These are phyloP conservation scores for Penicillium ochrochloron DNA, from an alignment of 495 filamentous ascomycete species.

Conservation along the genomic window DNA sequence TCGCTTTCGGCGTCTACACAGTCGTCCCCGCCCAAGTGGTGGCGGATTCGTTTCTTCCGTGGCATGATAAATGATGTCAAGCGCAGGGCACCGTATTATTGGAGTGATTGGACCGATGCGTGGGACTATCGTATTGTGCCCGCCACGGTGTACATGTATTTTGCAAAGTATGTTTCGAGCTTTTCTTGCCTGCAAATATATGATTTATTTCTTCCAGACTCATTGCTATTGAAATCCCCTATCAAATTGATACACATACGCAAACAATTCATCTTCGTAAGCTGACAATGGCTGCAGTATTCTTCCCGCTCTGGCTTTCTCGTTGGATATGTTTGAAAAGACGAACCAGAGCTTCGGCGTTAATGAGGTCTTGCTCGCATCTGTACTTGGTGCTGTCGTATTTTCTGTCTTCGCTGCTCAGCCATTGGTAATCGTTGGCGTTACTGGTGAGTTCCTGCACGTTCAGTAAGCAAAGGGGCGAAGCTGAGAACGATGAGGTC, in stretches of 20 bases:
- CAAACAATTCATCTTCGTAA: not conserved
- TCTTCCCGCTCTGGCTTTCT: constrained; percentile 80
- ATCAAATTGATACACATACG: constrained; percentile 13
- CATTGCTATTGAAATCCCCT: not conserved
- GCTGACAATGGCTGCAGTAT: constrained; percentile 57
- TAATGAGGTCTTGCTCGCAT: constrained; percentile 81
- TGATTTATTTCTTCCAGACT: not conserved
- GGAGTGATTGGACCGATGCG: constrained; percentile 79
- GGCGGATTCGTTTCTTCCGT: constrained; percentile 59
- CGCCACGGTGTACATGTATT: constrained; percentile 87
- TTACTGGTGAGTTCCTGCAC: constrained; percentile 62
- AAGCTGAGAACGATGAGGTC: constrained; percentile 51
- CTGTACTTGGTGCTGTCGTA: constrained; percentile 76
- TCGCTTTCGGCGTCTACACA: constrained; percentile 21
- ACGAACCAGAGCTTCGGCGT: constrained; percentile 80
- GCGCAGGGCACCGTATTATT: constrained; percentile 73
- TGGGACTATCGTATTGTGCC: constrained; percentile 86
- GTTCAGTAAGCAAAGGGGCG: not conserved
- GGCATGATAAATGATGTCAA: constrained; percentile 77
- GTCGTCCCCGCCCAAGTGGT: constrained; percentile 53
- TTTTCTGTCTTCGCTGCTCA: constrained; percentile 78
- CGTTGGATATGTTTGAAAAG: constrained; percentile 83
- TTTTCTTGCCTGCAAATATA: not conserved
- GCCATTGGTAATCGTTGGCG: constrained; percentile 84
- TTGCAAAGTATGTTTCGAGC: constrained; percentile 69